Conservation (phyloP, 352 stramenopile species). For the Pythium scleroteichum region DNA sequence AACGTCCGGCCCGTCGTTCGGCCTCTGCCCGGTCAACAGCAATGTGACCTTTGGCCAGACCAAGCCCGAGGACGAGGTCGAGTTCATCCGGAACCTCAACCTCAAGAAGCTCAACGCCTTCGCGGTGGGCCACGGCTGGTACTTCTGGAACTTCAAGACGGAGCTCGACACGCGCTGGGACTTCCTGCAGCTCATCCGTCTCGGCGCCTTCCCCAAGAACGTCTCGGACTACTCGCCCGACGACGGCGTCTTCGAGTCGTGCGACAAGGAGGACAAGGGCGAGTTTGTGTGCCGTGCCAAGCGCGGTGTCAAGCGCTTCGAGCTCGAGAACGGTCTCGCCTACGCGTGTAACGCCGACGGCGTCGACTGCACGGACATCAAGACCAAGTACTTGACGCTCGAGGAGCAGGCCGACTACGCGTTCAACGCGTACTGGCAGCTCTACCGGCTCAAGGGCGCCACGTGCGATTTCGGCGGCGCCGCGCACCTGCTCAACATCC, state of each 20-base stretch:
- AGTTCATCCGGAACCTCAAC: conserved; percentile 79
- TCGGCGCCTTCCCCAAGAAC: conserved; percentile 75
- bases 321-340: conserved; percentile 53
- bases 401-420: conserved; percentile 67
- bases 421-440: conserved; percentile 79
- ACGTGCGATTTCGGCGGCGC: conserved; percentile 77
- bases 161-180: conserved; percentile 91
- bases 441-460: conserved; percentile 54
- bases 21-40: conserved; percentile 84
- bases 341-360: conserved; percentile 56
- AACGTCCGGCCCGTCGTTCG: conserved; percentile 85
- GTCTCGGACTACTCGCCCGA: conserved; percentile 56
- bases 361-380: conserved; percentile 56
- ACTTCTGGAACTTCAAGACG: conserved; percentile 96
- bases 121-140: conserved; percentile 90
- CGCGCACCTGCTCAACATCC: conserved; percentile 46
- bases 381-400: conserved; percentile 47
- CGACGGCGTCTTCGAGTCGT: conserved; percentile 70
- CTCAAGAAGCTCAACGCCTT: conserved; percentile 94
- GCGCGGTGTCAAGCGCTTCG: conserved; percentile 54
- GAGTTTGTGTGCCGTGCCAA: conserved; percentile 72
- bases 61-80: conserved; percentile 53
- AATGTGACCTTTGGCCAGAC: conserved; percentile 84
- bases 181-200: conserved; percentile 72
- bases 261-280: conserved; percentile 67